Conservation (phyloP, 1,284 basidiomycete genomes). For the Ustilago cynodontis region DNA sequence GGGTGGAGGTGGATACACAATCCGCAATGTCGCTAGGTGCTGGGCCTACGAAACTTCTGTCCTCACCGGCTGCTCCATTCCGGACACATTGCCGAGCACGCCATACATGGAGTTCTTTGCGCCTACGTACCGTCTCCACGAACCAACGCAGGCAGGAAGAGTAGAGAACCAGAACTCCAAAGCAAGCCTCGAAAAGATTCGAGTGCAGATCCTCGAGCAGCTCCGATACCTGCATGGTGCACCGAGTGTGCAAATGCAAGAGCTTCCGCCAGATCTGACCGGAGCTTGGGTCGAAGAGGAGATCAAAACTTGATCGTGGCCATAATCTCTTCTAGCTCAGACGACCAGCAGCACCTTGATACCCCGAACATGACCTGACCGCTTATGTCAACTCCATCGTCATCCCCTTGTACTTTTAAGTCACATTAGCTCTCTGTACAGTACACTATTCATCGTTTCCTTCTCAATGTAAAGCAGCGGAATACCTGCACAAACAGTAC, state of each 20-base stretch:
- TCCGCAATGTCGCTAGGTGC: constrained; percentile 91
- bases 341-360: neutral
- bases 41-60: constrained; percentile 99
- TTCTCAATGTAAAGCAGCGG: constrained; percentile 1
- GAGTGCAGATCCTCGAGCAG: constrained; percentile 87
- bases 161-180: constrained; percentile 92
- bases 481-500: neutral
- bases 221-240: constrained; percentile 93
- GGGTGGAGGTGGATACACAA: constrained; percentile 95
- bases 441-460: neutral
- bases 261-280: constrained; percentile 91
- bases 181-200: constrained; percentile 81
- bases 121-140: constrained; percentile 91
- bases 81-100: constrained; percentile 87
- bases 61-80: constrained; percentile 78
- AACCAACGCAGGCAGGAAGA: constrained; percentile 83
- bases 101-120: constrained; percentile 94
- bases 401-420: constrained; percentile 1
- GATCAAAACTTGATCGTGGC: constrained; percentile 16
- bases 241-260: constrained; percentile 94
- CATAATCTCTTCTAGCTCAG: neutral
- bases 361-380: neutral
- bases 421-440: neutral
- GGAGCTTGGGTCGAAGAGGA: constrained; percentile 82
- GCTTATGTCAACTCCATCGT: neutral